A percentile compares a stretch with the other conserved stretches of the same genome.
phyloP scores from a whole-genome alignment of 805 yeast species.

The Teunomyces funiuensis region DNA sequence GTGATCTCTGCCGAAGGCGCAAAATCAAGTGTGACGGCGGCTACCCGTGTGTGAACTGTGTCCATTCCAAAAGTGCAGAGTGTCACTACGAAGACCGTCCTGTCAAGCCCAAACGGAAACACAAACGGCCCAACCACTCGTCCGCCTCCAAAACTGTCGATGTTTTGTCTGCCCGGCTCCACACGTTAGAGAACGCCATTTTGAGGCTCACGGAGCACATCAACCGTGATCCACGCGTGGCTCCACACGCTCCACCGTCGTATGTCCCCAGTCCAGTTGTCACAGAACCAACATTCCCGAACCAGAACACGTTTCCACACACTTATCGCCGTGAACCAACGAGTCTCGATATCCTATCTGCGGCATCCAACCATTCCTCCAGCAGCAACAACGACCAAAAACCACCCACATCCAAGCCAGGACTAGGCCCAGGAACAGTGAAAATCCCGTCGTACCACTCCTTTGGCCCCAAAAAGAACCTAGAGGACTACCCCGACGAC shows the following conservation, averaged over 20 bases:
- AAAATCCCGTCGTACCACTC: background rate
- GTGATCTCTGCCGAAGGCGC: slow-evolving; percentile 33
- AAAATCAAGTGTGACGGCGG: slow-evolving; percentile 35
- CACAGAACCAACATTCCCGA: background rate
- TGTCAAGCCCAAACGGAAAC: slow-evolving; percentile 7
- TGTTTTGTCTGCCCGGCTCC: background rate
- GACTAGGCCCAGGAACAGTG: background rate
- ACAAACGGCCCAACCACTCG: background rate
- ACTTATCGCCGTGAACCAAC: background rate
- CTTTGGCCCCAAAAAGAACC: background rate
- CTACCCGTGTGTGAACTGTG: slow-evolving; percentile 30
- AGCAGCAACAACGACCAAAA: background rate
- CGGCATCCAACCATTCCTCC: no score
- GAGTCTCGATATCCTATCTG: no score
- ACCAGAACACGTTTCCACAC: no score
- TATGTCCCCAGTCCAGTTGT: no score
- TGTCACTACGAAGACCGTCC: slow-evolving; percentile 26
- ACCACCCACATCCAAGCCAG: background rate
- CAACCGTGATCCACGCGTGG: background rate
- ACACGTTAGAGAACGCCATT: background rate
- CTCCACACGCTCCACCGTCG: no score
- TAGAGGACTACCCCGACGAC: background rate
- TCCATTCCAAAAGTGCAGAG: slow-evolving; percentile 13
- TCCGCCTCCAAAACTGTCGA: background rate
- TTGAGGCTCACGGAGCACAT: slow-evolving; percentile 1